Conservation (phyloP, 2,329 filamentous ascomycete species). For the Aspergillus viridinutans region DNA sequence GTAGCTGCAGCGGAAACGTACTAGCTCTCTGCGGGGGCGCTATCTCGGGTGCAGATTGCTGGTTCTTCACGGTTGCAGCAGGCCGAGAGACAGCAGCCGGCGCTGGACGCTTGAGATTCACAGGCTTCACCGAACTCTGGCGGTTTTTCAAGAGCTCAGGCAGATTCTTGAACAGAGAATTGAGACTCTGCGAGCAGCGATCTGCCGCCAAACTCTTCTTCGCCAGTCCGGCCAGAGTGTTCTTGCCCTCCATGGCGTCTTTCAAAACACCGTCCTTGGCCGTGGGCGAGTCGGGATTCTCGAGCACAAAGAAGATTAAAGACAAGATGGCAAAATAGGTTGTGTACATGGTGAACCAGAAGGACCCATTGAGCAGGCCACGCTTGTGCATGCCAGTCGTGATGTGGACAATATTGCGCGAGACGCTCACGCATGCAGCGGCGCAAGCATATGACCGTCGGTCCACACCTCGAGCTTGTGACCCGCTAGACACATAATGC, state of each 20-base stretch:
- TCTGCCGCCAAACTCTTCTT: conserved; percentile 86
- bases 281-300: conserved; percentile 58
- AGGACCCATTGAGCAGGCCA: conserved; percentile 58
- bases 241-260: conserved; percentile 79
- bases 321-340: conserved; percentile 64
- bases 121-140: conserved; percentile 43
- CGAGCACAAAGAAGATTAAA: conserved; percentile 60
- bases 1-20: conserved; percentile 37
- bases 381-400: conserved; percentile 61
- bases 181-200: conserved; percentile 71
- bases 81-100: conserved; percentile 23
- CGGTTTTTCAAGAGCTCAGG: conserved; percentile 65
- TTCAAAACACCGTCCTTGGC: conserved; percentile 69
- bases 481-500: conserved; percentile 56
- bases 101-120: conserved; percentile 47
- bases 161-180: conserved; percentile 75
- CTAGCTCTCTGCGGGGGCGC: conserved; percentile 32
- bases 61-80: conserved; percentile 8
- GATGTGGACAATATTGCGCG: conserved; percentile 63
- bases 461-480: conserved; percentile 50
- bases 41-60: conserved; percentile 15
- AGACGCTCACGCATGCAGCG: conserved; percentile 62
- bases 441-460: conserved; percentile 63
- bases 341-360: conserved; percentile 67
- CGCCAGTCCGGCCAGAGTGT: conserved; percentile 73